Conservation (phyloP, 139 green algal genomes). For the Diplosphaera chodatii region DNA sequence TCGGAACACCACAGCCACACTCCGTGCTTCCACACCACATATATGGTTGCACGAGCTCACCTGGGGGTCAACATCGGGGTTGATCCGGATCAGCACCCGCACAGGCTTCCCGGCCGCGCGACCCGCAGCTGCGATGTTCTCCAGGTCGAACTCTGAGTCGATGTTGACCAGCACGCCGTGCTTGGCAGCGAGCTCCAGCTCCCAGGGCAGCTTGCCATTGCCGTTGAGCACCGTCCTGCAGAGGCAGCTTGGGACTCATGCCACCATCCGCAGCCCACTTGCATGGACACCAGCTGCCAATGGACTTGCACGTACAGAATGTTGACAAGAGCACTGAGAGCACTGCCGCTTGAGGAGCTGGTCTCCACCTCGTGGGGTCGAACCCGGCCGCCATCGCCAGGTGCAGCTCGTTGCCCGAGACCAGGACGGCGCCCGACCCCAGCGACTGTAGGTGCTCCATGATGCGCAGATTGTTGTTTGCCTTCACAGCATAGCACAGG, state of each 20-base stretch:
- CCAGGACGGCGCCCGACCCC: slow-evolving; percentile 85
- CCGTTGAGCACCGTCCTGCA: slow-evolving; percentile 77
- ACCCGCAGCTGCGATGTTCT: slow-evolving; percentile 58
- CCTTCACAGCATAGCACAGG: slow-evolving; percentile 95
- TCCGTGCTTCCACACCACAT: no score
- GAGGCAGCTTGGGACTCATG: no score
- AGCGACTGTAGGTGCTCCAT: slow-evolving; percentile 71
- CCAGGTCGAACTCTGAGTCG: slow-evolving; percentile 95
- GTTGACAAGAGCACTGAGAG: no score
- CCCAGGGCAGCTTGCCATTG: slow-evolving; percentile 92
- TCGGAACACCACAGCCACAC: no score
- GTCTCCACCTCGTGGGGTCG: slow-evolving; percentile 82
- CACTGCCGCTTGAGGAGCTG: no score
- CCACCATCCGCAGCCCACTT: no score
- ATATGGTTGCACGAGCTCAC: no score
- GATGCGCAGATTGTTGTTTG: slow-evolving; percentile 96
- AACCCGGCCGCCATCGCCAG: slow-evolving; percentile 82
- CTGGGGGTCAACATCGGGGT: slow-evolving; percentile 96
- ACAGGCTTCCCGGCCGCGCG: slow-evolving; percentile 40
- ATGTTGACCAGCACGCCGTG: slow-evolving; percentile 90
- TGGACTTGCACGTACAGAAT: no score
- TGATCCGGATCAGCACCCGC: slow-evolving; percentile 89
- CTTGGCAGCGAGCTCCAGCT: slow-evolving; percentile 84
- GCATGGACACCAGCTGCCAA: no score
- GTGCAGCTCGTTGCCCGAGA: slow-evolving; percentile 93